Evolutionary conservation across 176 grass and related monocot species (phyloP).

Genomic region (Zoysia pacifica): DNA sequence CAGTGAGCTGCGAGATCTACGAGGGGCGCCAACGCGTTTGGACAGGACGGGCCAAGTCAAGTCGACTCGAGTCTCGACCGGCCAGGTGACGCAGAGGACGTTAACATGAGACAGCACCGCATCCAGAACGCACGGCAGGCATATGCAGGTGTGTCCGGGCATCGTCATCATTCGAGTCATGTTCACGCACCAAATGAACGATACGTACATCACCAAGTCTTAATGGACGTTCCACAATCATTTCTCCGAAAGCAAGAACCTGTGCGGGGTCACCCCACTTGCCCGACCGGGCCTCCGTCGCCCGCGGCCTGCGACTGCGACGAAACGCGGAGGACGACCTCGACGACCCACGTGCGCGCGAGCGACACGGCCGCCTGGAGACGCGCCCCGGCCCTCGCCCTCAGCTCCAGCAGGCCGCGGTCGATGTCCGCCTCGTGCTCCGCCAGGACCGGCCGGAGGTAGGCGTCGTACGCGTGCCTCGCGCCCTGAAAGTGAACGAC

Average conservation of each 20-base stretch:
- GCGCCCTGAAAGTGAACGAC: conserved; percentile 44
- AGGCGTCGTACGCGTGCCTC: background rate
- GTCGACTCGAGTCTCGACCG: background rate
- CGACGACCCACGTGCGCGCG: conserved; percentile 9
- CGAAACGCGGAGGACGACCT: conserved; percentile 36
- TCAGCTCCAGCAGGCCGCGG: conserved; percentile 18
- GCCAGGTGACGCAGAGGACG: background rate
- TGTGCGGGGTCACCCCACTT: conserved; percentile 16
- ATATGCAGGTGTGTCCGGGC: background rate
- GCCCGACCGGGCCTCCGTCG: background rate
- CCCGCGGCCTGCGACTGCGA: conserved; percentile 15
- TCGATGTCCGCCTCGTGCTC: conserved; percentile 72
- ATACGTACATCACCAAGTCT: too few species aligned
- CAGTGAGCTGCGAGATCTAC: background rate
- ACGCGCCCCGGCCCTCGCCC: background rate
- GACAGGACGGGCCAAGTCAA: background rate
- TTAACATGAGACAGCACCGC: background rate
- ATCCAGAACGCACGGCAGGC: background rate
- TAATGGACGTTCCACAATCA: too few species aligned
- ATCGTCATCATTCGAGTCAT: background rate
- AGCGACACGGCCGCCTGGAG: conserved; percentile 34
- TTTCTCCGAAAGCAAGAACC: too few species aligned
- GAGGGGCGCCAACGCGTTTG: background rate
- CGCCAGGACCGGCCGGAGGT: conserved; percentile 51
- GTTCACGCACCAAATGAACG: background rate